phyloP scores from a whole-genome alignment of 2,329 filamentous ascomycete species.

The Cyanodermella asteris region DNA sequence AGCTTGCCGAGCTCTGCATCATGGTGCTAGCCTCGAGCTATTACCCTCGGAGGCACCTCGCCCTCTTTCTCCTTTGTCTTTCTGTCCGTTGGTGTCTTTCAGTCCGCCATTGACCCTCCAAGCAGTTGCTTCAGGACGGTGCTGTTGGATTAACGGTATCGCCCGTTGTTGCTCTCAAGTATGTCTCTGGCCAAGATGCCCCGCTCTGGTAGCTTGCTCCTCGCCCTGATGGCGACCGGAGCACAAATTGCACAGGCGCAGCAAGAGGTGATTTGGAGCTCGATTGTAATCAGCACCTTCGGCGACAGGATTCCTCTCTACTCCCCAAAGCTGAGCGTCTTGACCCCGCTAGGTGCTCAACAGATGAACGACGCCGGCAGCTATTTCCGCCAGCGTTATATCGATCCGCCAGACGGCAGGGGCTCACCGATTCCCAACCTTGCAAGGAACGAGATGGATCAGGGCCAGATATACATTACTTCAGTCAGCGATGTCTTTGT shows the following conservation, averaged over 20 bases:
- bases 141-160: no score
- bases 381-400: slow-evolving; percentile 30
- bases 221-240: not conserved
- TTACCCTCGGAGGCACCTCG: no score
- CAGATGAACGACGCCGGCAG: slow-evolving; percentile 28
- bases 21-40: no score
- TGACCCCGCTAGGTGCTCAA: slow-evolving; percentile 34
- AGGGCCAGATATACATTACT: slow-evolving; percentile 25
- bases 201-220: not conserved
- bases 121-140: no score
- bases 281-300: slow-evolving; percentile 31
- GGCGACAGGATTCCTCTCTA: slow-evolving; percentile 32
- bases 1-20: no score
- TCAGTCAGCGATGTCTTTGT: slow-evolving; percentile 26
- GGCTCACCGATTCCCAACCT: slow-evolving; percentile 22
- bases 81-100: no score
- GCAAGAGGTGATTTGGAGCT: slow-evolving; percentile 19
- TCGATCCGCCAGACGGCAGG: slow-evolving; percentile 14
- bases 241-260: not conserved
- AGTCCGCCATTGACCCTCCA: no score
- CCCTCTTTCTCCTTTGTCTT: no score
- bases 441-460: slow-evolving; percentile 21
- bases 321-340: slow-evolving; percentile 13
- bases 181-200: not conserved
- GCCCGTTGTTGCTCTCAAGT: not conserved